These are phyloP conservation scores for Fusarium veterinarium DNA, from an alignment of 2,329 filamentous ascomycete genomes.

Conservation along the genomic window DNA sequence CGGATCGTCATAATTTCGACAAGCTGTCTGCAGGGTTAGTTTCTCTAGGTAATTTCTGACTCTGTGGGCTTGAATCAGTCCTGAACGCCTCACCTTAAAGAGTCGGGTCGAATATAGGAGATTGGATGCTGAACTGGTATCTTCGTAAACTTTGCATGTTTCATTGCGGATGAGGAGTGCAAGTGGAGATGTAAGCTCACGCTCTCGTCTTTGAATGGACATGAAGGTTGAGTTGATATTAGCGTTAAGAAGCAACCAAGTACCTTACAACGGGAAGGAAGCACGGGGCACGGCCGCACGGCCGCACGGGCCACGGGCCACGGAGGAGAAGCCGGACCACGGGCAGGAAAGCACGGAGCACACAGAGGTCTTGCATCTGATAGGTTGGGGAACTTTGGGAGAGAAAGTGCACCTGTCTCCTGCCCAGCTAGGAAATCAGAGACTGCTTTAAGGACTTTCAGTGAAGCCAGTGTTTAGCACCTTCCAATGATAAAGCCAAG, in stretches of 20 bases:
- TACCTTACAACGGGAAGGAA: constrained; percentile 31
- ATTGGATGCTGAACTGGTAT: background rate
- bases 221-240: constrained; percentile 19
- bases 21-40: constrained; percentile 29
- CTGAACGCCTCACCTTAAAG: background rate
- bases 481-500: background rate
- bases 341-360: constrained; percentile 34
- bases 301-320: constrained; percentile 13
- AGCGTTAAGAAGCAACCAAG: constrained; percentile 17
- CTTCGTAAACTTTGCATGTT: background rate
- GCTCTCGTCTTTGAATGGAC: background rate
- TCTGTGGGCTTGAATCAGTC: constrained; percentile 25
- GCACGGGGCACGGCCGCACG: constrained; percentile 30
- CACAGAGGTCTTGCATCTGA: constrained; percentile 2
- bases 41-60: constrained; percentile 24
- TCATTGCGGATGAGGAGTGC: background rate
- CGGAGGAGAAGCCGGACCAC: constrained; percentile 35
- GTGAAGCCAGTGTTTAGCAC: constrained; percentile 3
- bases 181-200: background rate
- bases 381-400: constrained; percentile 2
- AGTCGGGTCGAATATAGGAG: background rate
- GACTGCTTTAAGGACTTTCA: constrained; percentile 11
- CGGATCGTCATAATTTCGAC: constrained; percentile 35
- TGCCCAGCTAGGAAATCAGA: constrained; percentile 37
- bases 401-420: constrained; percentile 30